A percentile compares a stretch with the other conserved stretches of the same genome.
These are phyloP conservation scores for Vararia minispora DNA, from an alignment of 768 basidiomycete species.

Conservation along the genomic window DNA sequence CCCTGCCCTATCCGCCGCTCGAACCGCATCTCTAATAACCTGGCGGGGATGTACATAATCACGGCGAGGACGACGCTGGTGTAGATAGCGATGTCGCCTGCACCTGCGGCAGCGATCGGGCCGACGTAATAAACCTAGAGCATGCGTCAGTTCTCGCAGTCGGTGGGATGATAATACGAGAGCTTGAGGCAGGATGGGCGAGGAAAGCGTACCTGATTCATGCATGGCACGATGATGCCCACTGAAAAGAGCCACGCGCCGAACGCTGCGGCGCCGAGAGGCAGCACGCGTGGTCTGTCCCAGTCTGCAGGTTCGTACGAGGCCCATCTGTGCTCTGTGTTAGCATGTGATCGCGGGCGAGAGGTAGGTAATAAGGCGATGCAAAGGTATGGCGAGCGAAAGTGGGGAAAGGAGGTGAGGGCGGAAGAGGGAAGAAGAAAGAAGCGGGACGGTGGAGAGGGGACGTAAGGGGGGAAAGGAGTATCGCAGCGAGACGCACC, in stretches of 20 bases:
- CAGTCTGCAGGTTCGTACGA: constrained; percentile 28
- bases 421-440: no score
- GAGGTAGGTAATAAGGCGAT: no score
- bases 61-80: background rate
- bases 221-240: constrained; percentile 32
- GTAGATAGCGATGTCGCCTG: constrained; percentile 37
- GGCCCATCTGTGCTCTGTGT: constrained; percentile 22
- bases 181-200: no score
- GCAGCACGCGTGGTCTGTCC: constrained; percentile 26
- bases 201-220: constrained; percentile 44
- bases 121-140: constrained; percentile 42
- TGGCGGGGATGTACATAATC: background rate
- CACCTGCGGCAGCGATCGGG: constrained; percentile 30
- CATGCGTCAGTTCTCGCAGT: no score
- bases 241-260: constrained; percentile 28
- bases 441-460: no score
- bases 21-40: background rate
- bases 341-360: no score
- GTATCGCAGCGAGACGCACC: no score
- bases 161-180: no score
- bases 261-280: constrained; percentile 30
- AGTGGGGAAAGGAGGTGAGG: no score
- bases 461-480: no score
- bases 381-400: no score
- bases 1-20: background rate